Evolutionary conservation across 257 asterid species (phyloP), one percentile per base, ranked within the genome.

Genomic region (Ballota nigra): DNA sequence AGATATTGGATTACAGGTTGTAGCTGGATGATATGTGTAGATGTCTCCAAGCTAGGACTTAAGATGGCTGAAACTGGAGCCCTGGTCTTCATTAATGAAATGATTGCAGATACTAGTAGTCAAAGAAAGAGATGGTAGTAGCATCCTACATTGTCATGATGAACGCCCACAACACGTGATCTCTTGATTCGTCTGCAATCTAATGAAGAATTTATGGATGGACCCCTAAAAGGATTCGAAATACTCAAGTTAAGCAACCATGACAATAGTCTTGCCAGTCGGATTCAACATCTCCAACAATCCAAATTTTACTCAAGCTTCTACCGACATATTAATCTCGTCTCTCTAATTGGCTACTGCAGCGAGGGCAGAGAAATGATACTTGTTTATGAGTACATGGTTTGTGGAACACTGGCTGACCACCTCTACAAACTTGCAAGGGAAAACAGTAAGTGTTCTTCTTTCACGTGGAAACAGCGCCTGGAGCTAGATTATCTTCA

Each of bases 401-500:
- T 81, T 3, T 47, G 77, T 7, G 88, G 93, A 24, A 83, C 90
- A 16, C 69, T 87, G 31, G 74, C 74, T 10, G 87, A 87, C 64
- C 88, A 83, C 71, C 85, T 87, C 20, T 78, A 79, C 73, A 76
- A 74, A 77, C 67, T 59, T 16, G 67, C 65, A 22, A 65, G 77
- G 45, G 41, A 23, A 0, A 68, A 81, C 8, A 29, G 5, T 22
- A 3, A 53, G 7, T 36, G 38, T 75, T 38, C 69, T 66, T 72
- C 80, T 24, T 84, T 81, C 60, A 53, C 84, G n/a, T 84, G 89
- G 89, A 83, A 81, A 41, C 74, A 66, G 29, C 75, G 85, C 68
- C 84, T 53, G 93, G 93, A 24, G 86, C 87, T 77, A 88, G 81
- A 87, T 70, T 83, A 81, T 71, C 87, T 85, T 75, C 92, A 86